Evolutionary conservation across 169 alveolate species (phyloP).

Genomic region (Miamiensis avidus): DNA sequence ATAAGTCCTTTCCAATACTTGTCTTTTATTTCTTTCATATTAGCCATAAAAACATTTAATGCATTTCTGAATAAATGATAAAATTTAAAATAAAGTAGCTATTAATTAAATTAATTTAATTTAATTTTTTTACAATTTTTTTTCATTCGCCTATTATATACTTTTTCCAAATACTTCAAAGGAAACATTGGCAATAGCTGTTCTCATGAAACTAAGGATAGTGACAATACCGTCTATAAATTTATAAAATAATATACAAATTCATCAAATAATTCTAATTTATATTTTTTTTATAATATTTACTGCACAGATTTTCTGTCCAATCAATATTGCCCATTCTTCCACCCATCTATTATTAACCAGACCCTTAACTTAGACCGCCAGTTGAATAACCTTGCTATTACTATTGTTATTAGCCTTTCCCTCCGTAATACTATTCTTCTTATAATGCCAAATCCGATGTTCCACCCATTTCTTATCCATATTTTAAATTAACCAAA

Average conservation of each 20-base stretch:
- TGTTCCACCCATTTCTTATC: no score
- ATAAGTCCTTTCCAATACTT: neutral
- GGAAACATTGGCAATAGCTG: neutral
- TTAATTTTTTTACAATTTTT: neutral
- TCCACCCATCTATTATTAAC: no score
- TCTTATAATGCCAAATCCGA: no score
- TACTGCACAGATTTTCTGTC: no score
- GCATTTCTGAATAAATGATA: neutral
- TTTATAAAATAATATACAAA: no score
- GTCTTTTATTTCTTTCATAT: neutral
- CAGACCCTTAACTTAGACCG: neutral
- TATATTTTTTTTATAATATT: no score
- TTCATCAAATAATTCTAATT: no score
- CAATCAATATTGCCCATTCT: no score
- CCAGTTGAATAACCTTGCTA: neutral
- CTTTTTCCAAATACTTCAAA: neutral
- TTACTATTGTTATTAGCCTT: slow-evolving; percentile 6
- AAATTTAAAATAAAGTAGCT: no score
- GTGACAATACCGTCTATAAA: slow-evolving; percentile 21
- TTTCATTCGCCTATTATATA: neutral
- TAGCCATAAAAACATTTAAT: neutral
- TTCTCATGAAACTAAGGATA: slow-evolving; percentile 21
- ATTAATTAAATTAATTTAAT: no score
- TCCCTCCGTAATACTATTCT: no score
- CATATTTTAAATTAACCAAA: neutral